These are phyloP conservation scores for Colletotrichum aenigma DNA, from an alignment of 2,329 filamentous ascomycete species.

Conservation along the genomic window DNA sequence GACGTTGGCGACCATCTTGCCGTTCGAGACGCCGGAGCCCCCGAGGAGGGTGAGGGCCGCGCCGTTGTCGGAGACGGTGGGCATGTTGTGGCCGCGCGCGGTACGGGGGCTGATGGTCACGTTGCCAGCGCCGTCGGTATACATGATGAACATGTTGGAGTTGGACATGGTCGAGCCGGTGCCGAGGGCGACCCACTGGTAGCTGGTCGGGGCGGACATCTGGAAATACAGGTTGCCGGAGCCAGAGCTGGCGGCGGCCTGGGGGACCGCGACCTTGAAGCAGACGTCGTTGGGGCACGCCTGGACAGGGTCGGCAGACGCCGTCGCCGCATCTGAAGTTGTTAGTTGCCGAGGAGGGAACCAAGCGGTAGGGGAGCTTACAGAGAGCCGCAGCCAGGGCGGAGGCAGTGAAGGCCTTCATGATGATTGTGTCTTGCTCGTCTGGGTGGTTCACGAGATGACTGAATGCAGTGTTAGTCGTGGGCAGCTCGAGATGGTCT, in stretches of 20 bases:
- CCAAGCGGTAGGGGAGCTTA: too few species aligned
- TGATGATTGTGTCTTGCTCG: background rate
- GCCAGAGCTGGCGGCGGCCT: constrained; percentile 48
- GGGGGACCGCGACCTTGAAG: constrained; percentile 60
- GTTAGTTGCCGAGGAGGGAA: too few species aligned
- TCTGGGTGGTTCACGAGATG: too few species aligned
- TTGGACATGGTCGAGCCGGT: constrained; percentile 60
- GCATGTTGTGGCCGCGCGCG: constrained; percentile 52
- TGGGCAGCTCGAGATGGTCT: background rate
- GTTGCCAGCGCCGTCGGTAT: constrained; percentile 61
- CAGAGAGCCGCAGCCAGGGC: constrained; percentile 10
- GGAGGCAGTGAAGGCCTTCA: constrained; percentile 16
- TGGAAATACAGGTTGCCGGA: constrained; percentile 66
- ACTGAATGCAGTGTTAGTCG: background rate
- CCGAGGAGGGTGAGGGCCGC: constrained; percentile 56
- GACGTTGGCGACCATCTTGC: constrained; percentile 65
- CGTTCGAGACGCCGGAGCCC: constrained; percentile 59
- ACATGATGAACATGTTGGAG: constrained; percentile 67
- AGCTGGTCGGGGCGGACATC: constrained; percentile 56
- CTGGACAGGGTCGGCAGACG: constrained; percentile 30
- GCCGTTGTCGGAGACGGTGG: constrained; percentile 45
- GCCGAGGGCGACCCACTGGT: constrained; percentile 63
- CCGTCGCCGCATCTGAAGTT: constrained; percentile 25
- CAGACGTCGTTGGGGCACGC: constrained; percentile 54
- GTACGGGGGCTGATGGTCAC: constrained; percentile 64